phyloP scores from a whole-genome alignment of 129 eudicot species.

The Flaveria robusta region DNA sequence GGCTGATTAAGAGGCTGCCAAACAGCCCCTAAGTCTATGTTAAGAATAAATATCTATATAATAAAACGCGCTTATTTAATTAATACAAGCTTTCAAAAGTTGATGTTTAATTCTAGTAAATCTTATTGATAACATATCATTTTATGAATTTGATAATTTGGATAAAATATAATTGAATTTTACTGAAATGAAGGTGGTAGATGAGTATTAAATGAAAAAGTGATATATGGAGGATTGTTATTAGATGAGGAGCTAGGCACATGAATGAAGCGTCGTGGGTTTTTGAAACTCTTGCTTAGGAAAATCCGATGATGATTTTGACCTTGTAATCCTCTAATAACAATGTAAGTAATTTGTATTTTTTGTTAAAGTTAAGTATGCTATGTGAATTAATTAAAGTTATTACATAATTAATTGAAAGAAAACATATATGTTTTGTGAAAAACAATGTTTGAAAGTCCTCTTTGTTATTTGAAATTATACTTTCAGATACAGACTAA shows the following conservation, averaged over 20 bases:
- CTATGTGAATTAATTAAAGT: neutral
- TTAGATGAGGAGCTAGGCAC: constrained; percentile 4
- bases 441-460: constrained; percentile 8
- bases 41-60: too few relatives aligned
- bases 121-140: too few relatives aligned
- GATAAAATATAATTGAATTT: too few relatives aligned
- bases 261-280: constrained; percentile 11
- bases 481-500: neutral
- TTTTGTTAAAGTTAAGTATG: neutral
- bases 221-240: constrained; percentile 9
- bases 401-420: too few relatives aligned
- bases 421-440: neutral
- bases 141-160: too few relatives aligned
- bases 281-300: constrained; percentile 22
- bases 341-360: constrained; percentile 3
- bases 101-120: too few relatives aligned
- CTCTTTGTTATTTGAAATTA: constrained; percentile 6
- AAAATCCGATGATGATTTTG: constrained; percentile 24
- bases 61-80: too few relatives aligned
- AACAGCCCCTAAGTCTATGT: too few relatives aligned
- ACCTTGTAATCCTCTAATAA: constrained; percentile 1
- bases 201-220: constrained; percentile 4
- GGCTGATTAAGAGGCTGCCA: too few relatives aligned
- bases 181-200: neutral
- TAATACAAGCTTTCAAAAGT: too few relatives aligned